Evolutionary conservation across 2,329 filamentous ascomycete genomes (phyloP).

Genomic region (Talaromyces islandicus): DNA sequence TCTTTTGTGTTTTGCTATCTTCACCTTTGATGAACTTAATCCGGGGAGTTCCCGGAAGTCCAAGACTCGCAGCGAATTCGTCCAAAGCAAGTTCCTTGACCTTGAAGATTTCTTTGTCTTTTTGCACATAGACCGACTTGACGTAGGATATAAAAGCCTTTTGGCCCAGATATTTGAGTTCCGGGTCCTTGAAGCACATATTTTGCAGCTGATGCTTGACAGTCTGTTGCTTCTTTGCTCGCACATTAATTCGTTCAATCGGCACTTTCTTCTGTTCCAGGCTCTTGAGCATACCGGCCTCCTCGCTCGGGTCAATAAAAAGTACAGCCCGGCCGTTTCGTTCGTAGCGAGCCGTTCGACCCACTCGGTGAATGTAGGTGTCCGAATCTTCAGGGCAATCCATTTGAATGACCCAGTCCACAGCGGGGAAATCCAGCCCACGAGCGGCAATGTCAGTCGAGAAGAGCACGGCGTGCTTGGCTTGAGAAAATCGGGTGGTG

Average conservation of each 20-base stretch:
- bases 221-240: slow-evolving; percentile 80
- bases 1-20: slow-evolving; percentile 80
- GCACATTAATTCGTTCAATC: slow-evolving; percentile 78
- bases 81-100: slow-evolving; percentile 78
- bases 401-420: slow-evolving; percentile 98
- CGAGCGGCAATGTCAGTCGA: slow-evolving; percentile 92
- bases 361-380: slow-evolving; percentile 95
- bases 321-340: slow-evolving; percentile 80
- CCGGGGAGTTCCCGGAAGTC: slow-evolving; percentile 82
- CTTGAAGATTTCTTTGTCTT: slow-evolving; percentile 86
- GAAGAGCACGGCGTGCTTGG: slow-evolving; percentile 82
- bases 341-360: slow-evolving; percentile 89
- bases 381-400: slow-evolving; percentile 95
- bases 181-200: slow-evolving; percentile 91
- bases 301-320: slow-evolving; percentile 88
- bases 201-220: slow-evolving; percentile 83
- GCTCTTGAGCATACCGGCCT: slow-evolving; percentile 80
- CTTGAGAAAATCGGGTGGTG: slow-evolving; percentile 71
- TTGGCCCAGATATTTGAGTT: slow-evolving; percentile 89
- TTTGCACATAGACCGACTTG: slow-evolving; percentile 78
- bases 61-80: slow-evolving; percentile 76
- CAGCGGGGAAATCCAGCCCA: slow-evolving; percentile 90
- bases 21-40: slow-evolving; percentile 92
- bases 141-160: slow-evolving; percentile 93
- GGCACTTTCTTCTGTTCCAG: slow-evolving; percentile 86